phyloP scores from a whole-genome alignment of 2,329 filamentous ascomycete species.

The Domatiomyces globalis region DNA sequence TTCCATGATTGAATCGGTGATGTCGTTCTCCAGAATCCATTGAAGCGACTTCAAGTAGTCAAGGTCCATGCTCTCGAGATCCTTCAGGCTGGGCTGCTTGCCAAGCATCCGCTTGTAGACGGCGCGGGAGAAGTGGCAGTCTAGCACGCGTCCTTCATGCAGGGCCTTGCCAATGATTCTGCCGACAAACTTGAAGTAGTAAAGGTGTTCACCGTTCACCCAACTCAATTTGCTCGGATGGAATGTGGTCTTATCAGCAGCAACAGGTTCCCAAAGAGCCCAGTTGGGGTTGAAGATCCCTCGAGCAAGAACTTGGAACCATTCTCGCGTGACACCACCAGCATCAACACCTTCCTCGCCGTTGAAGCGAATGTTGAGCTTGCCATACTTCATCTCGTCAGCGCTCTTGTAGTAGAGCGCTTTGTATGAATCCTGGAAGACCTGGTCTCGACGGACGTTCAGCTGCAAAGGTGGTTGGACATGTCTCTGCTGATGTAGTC shows the following conservation, averaged over 20 bases:
- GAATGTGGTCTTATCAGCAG: conserved; percentile 94
- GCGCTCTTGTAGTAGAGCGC: conserved; percentile 94
- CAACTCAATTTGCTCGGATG: conserved; percentile 90
- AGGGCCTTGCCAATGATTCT: conserved; percentile 96
- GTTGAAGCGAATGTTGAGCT: conserved; percentile 93
- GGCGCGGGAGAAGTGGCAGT: conserved; percentile 97
- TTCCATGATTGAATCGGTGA: conserved; percentile 93
- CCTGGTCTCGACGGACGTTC: conserved; percentile 78
- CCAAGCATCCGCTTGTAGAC: conserved; percentile 97
- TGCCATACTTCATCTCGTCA: conserved; percentile 98
- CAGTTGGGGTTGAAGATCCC: conserved; percentile 99
- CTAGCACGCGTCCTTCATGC: conserved; percentile 87
- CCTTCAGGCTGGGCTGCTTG: conserved; percentile 90
- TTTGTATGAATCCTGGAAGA: conserved; percentile 97
- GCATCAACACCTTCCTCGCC: conserved; percentile 96
- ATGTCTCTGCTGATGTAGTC: conserved; percentile 55
- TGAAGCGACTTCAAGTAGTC: conserved; percentile 98
- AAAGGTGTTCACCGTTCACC: conserved; percentile 87
- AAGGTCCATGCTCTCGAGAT: conserved; percentile 96
- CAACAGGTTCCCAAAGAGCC: conserved; percentile 88
- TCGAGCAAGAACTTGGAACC: conserved; percentile 93
- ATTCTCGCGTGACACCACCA: conserved; percentile 92
- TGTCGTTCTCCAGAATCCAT: conserved; percentile 98
- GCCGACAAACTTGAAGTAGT: conserved; percentile 99
- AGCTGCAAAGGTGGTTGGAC: conserved; percentile 68